phyloP scores from a whole-genome alignment of 306 rosid species.

The Prunus mongolica region DNA sequence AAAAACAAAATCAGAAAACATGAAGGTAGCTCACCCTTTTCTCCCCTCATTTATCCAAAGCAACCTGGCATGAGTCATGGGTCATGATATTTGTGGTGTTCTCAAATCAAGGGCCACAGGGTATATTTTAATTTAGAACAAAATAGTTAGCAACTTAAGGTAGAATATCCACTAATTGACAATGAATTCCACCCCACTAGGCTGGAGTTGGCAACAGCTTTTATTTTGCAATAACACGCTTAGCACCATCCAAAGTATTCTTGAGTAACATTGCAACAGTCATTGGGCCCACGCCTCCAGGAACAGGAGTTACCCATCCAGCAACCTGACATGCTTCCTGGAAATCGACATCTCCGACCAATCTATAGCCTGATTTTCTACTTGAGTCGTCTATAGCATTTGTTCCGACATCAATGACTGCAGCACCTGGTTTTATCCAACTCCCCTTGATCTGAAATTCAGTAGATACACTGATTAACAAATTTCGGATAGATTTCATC shows the following conservation, averaged over 20 bases:
- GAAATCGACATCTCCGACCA: slow-evolving; percentile 92
- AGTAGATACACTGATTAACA: background rate
- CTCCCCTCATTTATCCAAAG: no score
- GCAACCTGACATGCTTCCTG: slow-evolving; percentile 78
- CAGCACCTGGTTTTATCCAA: slow-evolving; percentile 96
- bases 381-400: slow-evolving; percentile 78
- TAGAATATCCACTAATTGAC: no score
- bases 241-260: slow-evolving; percentile 86
- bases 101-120: no score
- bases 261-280: slow-evolving; percentile 86
- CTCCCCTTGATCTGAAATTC: slow-evolving; percentile 67
- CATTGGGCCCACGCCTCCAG: slow-evolving; percentile 95
- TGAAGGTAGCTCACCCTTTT: no score
- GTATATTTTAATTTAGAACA: no score
- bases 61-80: no score
- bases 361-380: slow-evolving; percentile 74
- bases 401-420: slow-evolving; percentile 89
- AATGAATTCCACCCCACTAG: no score
- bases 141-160: no score
- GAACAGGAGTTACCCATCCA: slow-evolving; percentile 90
- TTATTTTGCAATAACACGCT: slow-evolving; percentile 46
- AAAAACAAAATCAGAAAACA: no score
- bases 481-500: background rate
- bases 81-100: no score
- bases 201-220: background rate